Percentiles rank a stretch among this genome's conserved stretches.
These are phyloP conservation scores for Chalciporus sphaerocephalus DNA, from an alignment of 768 basidiomycete genomes.

Conservation along the genomic window DNA sequence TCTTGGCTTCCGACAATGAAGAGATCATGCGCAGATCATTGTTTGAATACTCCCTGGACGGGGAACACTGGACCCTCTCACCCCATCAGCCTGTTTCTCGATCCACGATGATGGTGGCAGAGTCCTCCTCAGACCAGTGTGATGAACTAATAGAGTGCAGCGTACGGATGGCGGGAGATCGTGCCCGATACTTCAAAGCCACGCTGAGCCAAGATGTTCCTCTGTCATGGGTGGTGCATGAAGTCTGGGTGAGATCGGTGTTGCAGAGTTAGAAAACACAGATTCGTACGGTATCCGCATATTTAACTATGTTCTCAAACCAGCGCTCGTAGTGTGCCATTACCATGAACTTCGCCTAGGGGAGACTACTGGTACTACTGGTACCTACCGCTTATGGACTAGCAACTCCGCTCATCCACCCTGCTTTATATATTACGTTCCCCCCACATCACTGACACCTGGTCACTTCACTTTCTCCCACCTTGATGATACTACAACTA, in stretches of 20 bases:
- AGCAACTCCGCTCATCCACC: slow-evolving; percentile 21
- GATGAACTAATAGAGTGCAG: slow-evolving; percentile 25
- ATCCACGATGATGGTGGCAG: slow-evolving; percentile 1
- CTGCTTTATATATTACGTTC: slow-evolving; percentile 1
- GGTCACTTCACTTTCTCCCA: background rate
- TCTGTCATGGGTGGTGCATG: slow-evolving; percentile 36
- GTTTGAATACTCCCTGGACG: slow-evolving; percentile 31
- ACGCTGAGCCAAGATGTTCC: slow-evolving; percentile 25
- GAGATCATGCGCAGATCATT: slow-evolving; percentile 26
- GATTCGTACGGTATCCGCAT: background rate
- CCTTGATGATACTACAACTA: slow-evolving; percentile 21
- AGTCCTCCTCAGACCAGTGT: background rate
- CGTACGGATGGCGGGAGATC: slow-evolving; percentile 13
- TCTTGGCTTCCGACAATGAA: slow-evolving; percentile 35
- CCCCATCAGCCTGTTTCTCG: slow-evolving; percentile 8
- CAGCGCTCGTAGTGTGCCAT: too few relatives aligned
- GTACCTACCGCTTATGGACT: background rate
- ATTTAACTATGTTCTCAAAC: background rate
- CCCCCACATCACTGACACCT: slow-evolving; percentile 3
- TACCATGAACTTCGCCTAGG: background rate
- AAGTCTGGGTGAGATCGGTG: slow-evolving; percentile 37
- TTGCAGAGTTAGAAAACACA: slow-evolving; percentile 6
- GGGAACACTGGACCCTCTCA: slow-evolving; percentile 28
- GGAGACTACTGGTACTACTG: too few relatives aligned
- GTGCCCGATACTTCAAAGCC: slow-evolving; percentile 29